Base-by-base conservation (phyloP, 225 moss, liverwort and hornwort species). In the Physcomitrium patens region DNA sequence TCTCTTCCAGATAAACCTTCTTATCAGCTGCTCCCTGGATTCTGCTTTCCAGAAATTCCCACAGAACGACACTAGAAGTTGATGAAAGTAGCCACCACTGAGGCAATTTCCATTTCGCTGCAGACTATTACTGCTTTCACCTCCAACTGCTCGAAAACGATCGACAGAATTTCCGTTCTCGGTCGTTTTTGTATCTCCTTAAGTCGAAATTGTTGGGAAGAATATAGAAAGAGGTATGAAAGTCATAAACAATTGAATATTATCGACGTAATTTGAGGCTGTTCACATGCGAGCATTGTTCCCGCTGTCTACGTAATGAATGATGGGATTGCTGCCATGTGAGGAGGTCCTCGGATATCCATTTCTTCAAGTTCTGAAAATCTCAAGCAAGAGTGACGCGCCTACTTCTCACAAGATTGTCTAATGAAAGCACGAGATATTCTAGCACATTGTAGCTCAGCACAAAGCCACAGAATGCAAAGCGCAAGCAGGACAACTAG, bases 81-180 rank as follows among this genome's bases (percentile, higher is more conserved):
- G 49, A 64, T 48, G 49, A 42, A 66, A 20, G 65, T 41, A 12
- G 24, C 48, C 55, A 37, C 10, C 13, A 67, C 41, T 41, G 51
- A 51, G 45, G 24, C 54, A 67, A 54, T 80, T n/a, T 31, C 27
- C n/a, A 24, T 41, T 13, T 19, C 3, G 57, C 0, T 66, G 50
- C 7, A 37, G 2, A 14, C 18, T 9, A 60, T 9, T 66, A 56
- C 63, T 45, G 44, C 76, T 67, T 81, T 60, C 60, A 71, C 52
- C 76, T 71, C 67, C 66, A 81, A 67, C 23, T 67, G 54, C 71
- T 71, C 71, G 65, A n/a, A 76, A 66, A 31, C 46, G 44, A 67
- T 76, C 67, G 65, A 46, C 71, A 44, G 28, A 71, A 66, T 66
- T 66, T 75, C 70, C 50, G 69, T 44, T 6, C 9, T 54, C 60